Conservation (phyloP, 2,329 filamentous ascomycete genomes). For the Mycosphaerella sp. region DNA sequence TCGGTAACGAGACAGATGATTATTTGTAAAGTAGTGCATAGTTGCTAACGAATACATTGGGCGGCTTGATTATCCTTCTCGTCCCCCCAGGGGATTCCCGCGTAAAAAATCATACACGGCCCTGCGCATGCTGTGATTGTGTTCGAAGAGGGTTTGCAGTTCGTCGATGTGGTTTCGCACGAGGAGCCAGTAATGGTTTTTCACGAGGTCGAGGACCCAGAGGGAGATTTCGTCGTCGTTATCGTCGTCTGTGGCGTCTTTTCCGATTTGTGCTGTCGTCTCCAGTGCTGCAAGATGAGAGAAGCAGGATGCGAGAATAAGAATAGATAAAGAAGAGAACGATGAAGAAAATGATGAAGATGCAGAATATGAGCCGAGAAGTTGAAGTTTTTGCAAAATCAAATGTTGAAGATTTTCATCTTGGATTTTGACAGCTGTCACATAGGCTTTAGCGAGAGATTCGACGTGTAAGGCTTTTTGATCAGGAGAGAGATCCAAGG, state of each 20-base stretch:
- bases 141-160: conserved; percentile 7
- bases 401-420: conserved; percentile 15
- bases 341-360: conserved; percentile 2
- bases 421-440: conserved; percentile 16
- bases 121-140: conserved; percentile 2
- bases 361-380: conserved; percentile 10
- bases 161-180: not conserved
- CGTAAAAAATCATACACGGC: not conserved
- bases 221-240: not conserved
- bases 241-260: no score
- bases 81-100: not conserved
- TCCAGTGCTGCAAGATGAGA: not conserved
- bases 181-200: conserved; percentile 3
- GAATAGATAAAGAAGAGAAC: conserved; percentile 7
- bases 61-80: not conserved
- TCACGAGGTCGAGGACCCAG: conserved; percentile 14
- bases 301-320: conserved; percentile 8
- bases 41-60: conserved; percentile 1
- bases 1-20: not conserved
- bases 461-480: conserved; percentile 13
- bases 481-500: not conserved
- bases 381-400: conserved; percentile 17
- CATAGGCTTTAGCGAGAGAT: conserved; percentile 13
- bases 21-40: conserved; percentile 2
- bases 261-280: not conserved